These are phyloP conservation scores for Chalciporus pseudorubinellus DNA, from an alignment of 768 basidiomycete genomes.

Conservation along the genomic window DNA sequence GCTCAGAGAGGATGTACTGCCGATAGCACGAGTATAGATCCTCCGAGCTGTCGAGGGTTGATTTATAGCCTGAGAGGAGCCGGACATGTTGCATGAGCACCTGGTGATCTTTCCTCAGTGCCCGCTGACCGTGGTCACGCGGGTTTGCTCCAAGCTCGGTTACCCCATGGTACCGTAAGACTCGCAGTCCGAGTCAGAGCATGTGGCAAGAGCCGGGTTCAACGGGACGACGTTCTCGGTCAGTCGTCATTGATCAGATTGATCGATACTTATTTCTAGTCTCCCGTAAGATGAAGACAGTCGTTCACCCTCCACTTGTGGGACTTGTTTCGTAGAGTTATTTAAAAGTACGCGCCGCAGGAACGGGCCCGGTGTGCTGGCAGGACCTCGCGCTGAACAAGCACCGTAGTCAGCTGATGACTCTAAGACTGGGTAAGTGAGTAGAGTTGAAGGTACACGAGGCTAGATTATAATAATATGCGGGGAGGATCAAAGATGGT, in stretches of 20 bases:
- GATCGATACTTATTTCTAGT: too few relatives aligned
- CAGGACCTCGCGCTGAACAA: too few relatives aligned
- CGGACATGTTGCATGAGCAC: not conserved
- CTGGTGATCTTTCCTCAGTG: not conserved
- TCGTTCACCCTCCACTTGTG: too few relatives aligned
- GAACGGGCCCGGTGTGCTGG: too few relatives aligned
- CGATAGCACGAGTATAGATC: not conserved
- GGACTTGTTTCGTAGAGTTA: too few relatives aligned
- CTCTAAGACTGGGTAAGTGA: not conserved
- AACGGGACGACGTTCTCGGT: too few relatives aligned
- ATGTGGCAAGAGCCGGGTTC: too few relatives aligned
- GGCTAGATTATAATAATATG: not conserved
- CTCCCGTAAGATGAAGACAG: too few relatives aligned
- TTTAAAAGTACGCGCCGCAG: too few relatives aligned
- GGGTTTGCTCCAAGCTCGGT: not conserved
- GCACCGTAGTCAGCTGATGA: not conserved
- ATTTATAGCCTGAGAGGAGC: slow-evolving; percentile 15
- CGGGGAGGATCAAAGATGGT: not conserved
- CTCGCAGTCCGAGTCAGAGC: too few relatives aligned
- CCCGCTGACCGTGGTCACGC: not conserved
- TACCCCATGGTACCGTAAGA: not conserved
- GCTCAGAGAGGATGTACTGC: slow-evolving; percentile 15
- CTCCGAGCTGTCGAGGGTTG: not conserved
- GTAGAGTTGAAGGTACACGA: not conserved
- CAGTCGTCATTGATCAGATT: too few relatives aligned